phyloP scores from a whole-genome alignment of 2,329 filamentous ascomycete genomes.

The Penicillium sp. region DNA sequence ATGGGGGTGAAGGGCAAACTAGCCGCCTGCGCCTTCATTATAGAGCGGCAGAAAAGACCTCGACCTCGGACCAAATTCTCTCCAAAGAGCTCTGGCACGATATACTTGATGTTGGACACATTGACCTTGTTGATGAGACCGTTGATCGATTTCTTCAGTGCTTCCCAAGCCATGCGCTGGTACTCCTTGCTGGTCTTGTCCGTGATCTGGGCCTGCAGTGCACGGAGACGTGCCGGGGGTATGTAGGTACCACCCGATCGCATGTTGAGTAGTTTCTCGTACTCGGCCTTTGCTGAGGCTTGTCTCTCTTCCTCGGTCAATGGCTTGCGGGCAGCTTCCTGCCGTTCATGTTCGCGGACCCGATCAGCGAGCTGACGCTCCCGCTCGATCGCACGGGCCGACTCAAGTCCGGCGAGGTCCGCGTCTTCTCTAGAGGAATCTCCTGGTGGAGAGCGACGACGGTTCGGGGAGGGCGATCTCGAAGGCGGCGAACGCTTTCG shows the following conservation, averaged over 20 bases:
- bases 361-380: slow-evolving; percentile 54
- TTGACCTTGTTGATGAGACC: slow-evolving; percentile 99
- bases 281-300: slow-evolving; percentile 84
- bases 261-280: slow-evolving; percentile 87
- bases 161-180: slow-evolving; percentile 98
- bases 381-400: slow-evolving; percentile 50
- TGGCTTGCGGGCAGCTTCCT: slow-evolving; percentile 51
- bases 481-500: slow-evolving; percentile 59
- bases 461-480: slow-evolving; percentile 53
- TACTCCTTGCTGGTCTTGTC: slow-evolving; percentile 97
- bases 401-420: slow-evolving; percentile 51
- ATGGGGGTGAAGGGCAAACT: slow-evolving; percentile 95
- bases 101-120: slow-evolving; percentile 94
- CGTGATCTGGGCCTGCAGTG: slow-evolving; percentile 93
- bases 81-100: slow-evolving; percentile 91
- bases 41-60: slow-evolving; percentile 89
- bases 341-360: slow-evolving; percentile 52
- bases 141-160: slow-evolving; percentile 97
- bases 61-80: slow-evolving; percentile 92
- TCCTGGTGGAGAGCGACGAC: slow-evolving; percentile 49
- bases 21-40: slow-evolving; percentile 97
- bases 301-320: slow-evolving; percentile 79
- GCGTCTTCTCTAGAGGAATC: slow-evolving; percentile 33
- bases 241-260: slow-evolving; percentile 96
- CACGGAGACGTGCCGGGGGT: slow-evolving; percentile 83